Percentiles rank a stretch among this genome's conserved stretches.
Evolutionary conservation across 2,329 filamentous ascomycete genomes (phyloP).

Genomic region (Cyphellophora attinorum): DNA sequence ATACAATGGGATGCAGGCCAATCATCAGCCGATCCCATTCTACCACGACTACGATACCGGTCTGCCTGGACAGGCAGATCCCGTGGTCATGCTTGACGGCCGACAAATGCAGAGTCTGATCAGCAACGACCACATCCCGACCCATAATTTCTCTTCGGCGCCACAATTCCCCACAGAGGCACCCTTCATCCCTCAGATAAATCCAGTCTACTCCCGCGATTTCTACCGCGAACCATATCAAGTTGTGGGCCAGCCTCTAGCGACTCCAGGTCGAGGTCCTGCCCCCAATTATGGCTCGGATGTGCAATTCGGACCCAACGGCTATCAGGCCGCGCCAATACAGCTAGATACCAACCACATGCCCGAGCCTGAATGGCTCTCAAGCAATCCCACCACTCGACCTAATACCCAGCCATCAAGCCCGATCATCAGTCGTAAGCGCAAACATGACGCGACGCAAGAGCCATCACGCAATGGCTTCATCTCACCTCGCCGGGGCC

Average conservation of each 20-base stretch:
- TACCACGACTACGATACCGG: no score
- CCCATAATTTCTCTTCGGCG: constrained; percentile 20
- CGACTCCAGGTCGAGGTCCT: constrained; percentile 1
- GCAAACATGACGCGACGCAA: constrained; percentile 14
- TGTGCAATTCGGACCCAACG: constrained; percentile 13
- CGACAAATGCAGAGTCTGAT: neutral
- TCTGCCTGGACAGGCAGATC: no score
- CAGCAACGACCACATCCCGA: neutral
- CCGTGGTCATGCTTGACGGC: neutral
- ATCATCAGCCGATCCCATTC: no score
- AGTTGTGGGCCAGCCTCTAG: constrained; percentile 40
- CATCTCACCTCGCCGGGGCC: constrained; percentile 5
- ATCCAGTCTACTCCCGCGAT: constrained; percentile 24
- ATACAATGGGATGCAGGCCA: no score
- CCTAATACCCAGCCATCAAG: constrained; percentile 19
- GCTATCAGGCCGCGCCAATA: constrained; percentile 7
- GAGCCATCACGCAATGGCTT: constrained; percentile 11
- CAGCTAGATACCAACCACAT: neutral
- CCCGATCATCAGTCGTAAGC: constrained; percentile 16
- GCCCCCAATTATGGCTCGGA: constrained; percentile 13
- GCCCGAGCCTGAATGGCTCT: neutral
- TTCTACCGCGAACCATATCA: constrained; percentile 42
- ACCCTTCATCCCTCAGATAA: constrained; percentile 20
- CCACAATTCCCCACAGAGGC: constrained; percentile 25
- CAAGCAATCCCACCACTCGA: constrained; percentile 9